These are phyloP conservation scores for Triangularia verruculosa DNA, from an alignment of 2,329 filamentous ascomycete species.

Conservation along the genomic window DNA sequence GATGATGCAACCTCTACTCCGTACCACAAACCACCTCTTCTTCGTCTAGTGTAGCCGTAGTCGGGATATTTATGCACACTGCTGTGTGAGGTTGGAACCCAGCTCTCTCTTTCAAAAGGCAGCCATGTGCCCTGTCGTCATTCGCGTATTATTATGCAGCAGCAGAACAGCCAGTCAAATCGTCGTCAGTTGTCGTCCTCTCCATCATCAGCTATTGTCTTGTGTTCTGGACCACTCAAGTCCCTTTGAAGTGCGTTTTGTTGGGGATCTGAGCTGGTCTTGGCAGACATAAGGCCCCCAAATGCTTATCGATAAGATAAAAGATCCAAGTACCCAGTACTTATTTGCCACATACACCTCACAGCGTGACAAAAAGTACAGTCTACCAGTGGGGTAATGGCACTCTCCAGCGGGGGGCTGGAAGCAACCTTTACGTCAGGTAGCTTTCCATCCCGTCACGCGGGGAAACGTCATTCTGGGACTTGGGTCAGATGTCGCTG, in stretches of 20 bases:
- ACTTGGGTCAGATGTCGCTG: constrained; percentile 5
- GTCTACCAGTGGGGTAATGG: background rate
- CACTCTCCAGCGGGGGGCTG: constrained; percentile 7
- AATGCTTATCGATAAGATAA: background rate
- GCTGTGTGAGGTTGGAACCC: background rate
- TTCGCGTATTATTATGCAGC: constrained; percentile 15
- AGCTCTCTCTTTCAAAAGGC: background rate
- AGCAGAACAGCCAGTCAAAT: background rate
- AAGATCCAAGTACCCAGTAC: background rate
- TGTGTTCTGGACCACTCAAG: background rate
- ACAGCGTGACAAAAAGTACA: background rate
- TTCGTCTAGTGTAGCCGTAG: background rate
- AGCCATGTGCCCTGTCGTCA: constrained; percentile 26
- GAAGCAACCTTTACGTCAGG: background rate
- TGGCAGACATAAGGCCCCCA: constrained; percentile 10
- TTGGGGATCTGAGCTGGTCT: constrained; percentile 13
- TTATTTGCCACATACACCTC: background rate
- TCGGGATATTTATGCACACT: background rate
- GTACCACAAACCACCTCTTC: background rate
- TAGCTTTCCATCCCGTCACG: background rate
- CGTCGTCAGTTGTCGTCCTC: background rate
- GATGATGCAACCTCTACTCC: background rate
- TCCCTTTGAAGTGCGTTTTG: constrained; percentile 10
- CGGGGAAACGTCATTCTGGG: constrained; percentile 1
- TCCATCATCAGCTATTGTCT: background rate